Evolutionary conservation across 345 rosid genomes (phyloP), one percentile per base, ranked within the genome.

Genomic region (Balakata baccata): DNA sequence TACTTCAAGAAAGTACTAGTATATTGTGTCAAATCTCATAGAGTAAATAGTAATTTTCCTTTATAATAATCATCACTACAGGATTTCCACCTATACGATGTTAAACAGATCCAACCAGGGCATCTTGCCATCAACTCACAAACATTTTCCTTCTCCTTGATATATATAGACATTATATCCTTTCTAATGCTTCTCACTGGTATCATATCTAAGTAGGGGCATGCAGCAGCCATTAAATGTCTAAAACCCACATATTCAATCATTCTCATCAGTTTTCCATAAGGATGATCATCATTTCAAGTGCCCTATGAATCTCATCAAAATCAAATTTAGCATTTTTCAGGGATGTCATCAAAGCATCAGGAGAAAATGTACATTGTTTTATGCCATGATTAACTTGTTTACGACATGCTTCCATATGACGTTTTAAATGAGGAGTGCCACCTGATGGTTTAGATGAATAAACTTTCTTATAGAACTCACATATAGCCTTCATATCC

Each of bases 71-170:
- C 75, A 46, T 65, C 75, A 6, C 57, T 11, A 60, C 2, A 25
- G 22, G 80, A 72, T 63, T 75, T 78, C 80, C 82, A 75, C 11
- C 66, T 64, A 45, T 61, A 69, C 62, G 79, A 78, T 41, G 79
- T 71, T 74, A 74, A 78, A 74, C 72, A 81, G 57, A 78, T 71
- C n/a, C 69, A 63, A 56, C 81, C 84, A n/a, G 77, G 81, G 41
- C 81, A 81, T 56, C 74, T 74, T 54, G 79, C 78, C 57, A 81
- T 66, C 71, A 74, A 63, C 46, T 66, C 77, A 53, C 76, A 66
- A 63, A 67, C 66, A 49, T 68, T 68, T 53, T 75, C 74, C 70
- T 56, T 81, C 59, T 75, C 72, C 45, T 50, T 75, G 34, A 62
- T 53, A 63, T 68, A 72, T 50, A 81, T 41, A 51, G 72, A 75